Base-by-base conservation (phyloP, 148 eudicot genomes). In the Polygonum aviculare region DNA sequence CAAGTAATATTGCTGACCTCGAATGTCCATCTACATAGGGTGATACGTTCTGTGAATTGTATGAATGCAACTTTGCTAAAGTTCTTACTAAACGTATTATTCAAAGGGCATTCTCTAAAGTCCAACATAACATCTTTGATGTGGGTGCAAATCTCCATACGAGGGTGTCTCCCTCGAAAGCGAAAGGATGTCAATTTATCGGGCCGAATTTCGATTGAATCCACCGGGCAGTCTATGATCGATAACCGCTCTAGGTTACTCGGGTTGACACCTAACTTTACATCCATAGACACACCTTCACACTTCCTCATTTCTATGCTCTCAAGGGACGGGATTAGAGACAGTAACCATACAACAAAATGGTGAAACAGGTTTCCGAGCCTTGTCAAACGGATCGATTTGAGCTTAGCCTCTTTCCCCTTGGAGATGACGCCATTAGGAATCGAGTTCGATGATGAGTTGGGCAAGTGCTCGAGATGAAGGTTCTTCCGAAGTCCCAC, bases 401-500 rank as follows among this genome's bases (percentile, higher is more conserved):
- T 39, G 6, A 39, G 0, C 7, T 7, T 39, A 39, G 41, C 41
- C 4, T 39, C 7, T 39, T 39, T 39, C 4, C 41, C 4, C 41
- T 39, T 26, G 1, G 31, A 26, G 31, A 26, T 26, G 31, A 26
- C 31, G 31, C 31, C 31, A 26, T 26, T 26, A 26, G 31, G 31
- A 26, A 26, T 26, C 31, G 31, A 26, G 31, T 26, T 26, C 31
- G 31, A 26, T 26, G 31, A 26, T 45, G 11, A 70, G 78, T 69
- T 12, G 78, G 55, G 57, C 6, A 77, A 79, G 50, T 74, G 74
- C 40, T 79, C 77, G 18, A 79, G 77, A 74, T 63, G 48, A 35
- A 79, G 77, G 22, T 74, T 63, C 18, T 45, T 49, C 6, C 65
- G 18, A 35, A 45, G 44, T 39, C 74, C 77, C 7, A 38, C 41